phyloP scores from a whole-genome alignment of 2,329 filamentous ascomycete species.

The Monosporascus sp. region DNA sequence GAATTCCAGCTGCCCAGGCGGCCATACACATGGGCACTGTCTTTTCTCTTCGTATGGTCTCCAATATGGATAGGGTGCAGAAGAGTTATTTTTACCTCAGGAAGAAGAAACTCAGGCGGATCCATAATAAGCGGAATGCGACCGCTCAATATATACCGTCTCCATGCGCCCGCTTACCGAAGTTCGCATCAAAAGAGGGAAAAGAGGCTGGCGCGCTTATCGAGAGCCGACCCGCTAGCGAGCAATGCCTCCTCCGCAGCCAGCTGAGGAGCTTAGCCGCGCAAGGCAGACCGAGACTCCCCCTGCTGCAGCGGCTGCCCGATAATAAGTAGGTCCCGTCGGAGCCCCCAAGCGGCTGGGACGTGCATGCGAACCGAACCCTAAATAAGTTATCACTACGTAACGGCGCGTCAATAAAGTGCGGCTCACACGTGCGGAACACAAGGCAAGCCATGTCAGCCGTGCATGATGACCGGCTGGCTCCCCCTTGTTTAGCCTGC shows the following conservation, averaged over 20 bases:
- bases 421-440: neutral
- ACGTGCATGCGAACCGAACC: neutral
- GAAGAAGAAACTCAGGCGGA: no score
- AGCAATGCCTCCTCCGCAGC: neutral
- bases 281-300: neutral
- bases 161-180: neutral
- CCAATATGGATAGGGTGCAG: no score
- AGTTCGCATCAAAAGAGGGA: neutral
- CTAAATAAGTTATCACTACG: neutral
- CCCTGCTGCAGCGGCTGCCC: neutral
- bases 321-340: neutral
- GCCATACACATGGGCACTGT: no score
- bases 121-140: no score
- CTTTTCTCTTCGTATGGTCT: no score
- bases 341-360: neutral
- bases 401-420: neutral
- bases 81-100: no score
- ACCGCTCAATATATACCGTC: no score
- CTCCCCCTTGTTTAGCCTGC: no score
- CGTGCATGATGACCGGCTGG: neutral
- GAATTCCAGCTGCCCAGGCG: no score
- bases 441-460: neutral
- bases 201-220: no score
- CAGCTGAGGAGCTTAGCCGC: neutral
- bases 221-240: no score